Evolutionary conservation across 129 eudicot species (phyloP).

Genomic region (Pittosporum tobira): DNA sequence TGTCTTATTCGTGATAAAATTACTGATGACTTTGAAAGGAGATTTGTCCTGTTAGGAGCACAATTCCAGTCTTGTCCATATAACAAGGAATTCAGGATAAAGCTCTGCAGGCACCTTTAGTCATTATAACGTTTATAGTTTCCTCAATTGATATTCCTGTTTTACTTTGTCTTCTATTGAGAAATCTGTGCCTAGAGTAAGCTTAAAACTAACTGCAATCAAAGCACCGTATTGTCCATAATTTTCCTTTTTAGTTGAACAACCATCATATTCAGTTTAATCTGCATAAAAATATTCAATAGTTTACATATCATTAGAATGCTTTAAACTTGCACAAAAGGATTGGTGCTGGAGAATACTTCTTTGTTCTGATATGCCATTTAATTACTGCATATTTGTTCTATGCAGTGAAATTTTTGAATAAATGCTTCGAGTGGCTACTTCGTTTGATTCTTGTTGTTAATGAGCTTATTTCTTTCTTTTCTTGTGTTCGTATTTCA

Average conservation of each 20-base stretch:
- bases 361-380: neutral
- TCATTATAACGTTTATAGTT: neutral
- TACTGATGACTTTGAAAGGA: neutral
- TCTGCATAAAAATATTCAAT: neutral
- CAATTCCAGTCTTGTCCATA: neutral
- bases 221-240: neutral
- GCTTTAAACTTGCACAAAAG: neutral
- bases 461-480: constrained; percentile 3
- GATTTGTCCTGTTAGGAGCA: neutral
- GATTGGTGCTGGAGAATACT: neutral
- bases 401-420: neutral
- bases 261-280: neutral
- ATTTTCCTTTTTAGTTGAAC: neutral
- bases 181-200: no score
- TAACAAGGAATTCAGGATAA: neutral
- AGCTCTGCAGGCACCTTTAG: neutral
- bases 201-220: no score
- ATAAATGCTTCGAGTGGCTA: no score
- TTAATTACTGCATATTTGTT: neutral
- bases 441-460: neutral
- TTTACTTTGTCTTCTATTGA: no score
- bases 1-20: neutral
- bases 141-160: neutral
- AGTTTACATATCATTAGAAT: neutral
- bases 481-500: constrained; percentile 22